phyloP scores from a whole-genome alignment of 495 filamentous ascomycete genomes.

The Aspergillus sclerotioniger region DNA sequence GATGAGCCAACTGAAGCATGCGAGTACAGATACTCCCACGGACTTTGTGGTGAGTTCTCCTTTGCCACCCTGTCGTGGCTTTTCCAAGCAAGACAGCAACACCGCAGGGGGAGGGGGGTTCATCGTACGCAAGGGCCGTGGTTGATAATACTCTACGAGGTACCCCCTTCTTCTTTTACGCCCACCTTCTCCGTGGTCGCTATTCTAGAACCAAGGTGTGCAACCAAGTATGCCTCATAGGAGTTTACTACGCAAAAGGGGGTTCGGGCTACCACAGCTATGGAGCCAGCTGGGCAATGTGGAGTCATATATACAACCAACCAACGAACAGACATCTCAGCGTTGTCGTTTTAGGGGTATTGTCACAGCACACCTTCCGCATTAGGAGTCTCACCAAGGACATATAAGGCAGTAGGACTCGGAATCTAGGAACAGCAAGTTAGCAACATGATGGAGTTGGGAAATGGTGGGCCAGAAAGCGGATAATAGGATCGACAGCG shows the following conservation, averaged over 20 bases:
- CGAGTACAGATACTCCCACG: neutral
- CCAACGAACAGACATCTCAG: neutral
- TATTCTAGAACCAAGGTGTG: too few species aligned
- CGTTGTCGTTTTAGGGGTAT: neutral
- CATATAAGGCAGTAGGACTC: slow-evolving; percentile 9
- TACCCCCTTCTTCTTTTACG: too few species aligned
- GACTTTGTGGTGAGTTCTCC: neutral
- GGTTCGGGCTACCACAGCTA: neutral
- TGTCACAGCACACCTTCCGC: neutral
- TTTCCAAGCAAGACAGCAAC: too few species aligned
- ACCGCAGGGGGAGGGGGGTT: too few species aligned
- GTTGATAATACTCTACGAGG: too few species aligned
- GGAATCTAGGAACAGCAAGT: too few species aligned
- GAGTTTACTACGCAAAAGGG: neutral
- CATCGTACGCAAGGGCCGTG: too few species aligned
- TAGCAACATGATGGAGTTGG: slow-evolving; percentile 7
- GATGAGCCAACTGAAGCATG: neutral
- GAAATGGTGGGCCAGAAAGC: slow-evolving; percentile 17
- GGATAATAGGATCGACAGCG: slow-evolving; percentile 20
- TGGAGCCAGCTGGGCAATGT: neutral
- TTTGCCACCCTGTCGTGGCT: too few species aligned
- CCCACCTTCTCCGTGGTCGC: too few species aligned
- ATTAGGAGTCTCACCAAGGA: neutral
- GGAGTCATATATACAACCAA: neutral
- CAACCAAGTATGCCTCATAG: too few species aligned